Evolutionary conservation across 768 basidiomycete species (phyloP), one percentile per base, ranked within the genome.

Genomic region (Cubamyces lactineus): DNA sequence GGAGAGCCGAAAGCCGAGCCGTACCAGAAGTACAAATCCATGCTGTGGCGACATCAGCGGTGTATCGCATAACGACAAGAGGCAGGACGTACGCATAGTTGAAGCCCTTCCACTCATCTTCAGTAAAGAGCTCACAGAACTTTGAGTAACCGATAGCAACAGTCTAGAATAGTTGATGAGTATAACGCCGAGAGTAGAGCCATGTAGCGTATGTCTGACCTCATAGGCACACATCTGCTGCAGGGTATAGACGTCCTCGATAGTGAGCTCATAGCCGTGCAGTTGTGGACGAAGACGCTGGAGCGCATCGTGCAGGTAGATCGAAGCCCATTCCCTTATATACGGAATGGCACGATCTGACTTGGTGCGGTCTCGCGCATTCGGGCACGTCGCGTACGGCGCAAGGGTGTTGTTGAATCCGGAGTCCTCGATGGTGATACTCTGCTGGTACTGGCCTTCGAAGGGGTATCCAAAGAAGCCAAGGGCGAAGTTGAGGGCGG

Each of bases 91-190:
- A 92, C 85, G 89, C 81, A 64, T 97, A 96, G 72, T 92, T 84
- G 72, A 94, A 96, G 0, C 93, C 93, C 71, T 91, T 88, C 95
- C 94, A 98, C 74, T 97, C 95, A 46, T 92, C 86, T 68, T 89
- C 82, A 0, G 92, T 94, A 74, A 98, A 98, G 2, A 97, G 78
- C 57, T 87, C 86, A 65, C 94, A 98, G 76, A 96, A 98, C 65
- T 87, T 88, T 16, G 92, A 94, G 71, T 93, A 96, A 9, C 93
- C 94, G 12, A 96, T 80, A 0, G 93, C 91, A 47, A 96, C 96
- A 17, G 96, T 95, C 90, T 92, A 56, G 13, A 39, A 19, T 5
- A 45, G 28, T n/a, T 24, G 5, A 43, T 57, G 5, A 47, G 38
- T 6, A 21, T 11, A 4, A 34, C 9, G 34, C 9, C 57, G 43